A percentile compares a stretch with the other conserved stretches of the same genome.
Conservation (phyloP, 306 rosid species). For the Alnus glutinosa region DNA sequence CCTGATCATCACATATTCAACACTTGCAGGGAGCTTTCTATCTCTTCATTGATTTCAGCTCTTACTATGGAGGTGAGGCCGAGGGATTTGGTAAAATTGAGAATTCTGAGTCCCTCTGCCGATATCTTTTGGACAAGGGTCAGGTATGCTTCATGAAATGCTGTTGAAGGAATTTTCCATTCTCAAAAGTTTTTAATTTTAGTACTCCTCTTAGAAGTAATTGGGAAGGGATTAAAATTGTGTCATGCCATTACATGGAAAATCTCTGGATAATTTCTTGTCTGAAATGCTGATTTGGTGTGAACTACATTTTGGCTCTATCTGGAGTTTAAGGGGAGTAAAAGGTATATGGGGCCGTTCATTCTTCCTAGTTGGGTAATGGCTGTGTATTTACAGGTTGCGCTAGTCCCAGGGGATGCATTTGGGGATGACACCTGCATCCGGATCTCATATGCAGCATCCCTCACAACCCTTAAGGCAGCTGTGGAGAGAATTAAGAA, state of each 20-base stretch:
- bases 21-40: constrained; percentile 90
- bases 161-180: background rate
- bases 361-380: constrained; percentile 7
- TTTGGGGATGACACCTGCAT: constrained; percentile 87
- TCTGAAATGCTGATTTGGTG: background rate
- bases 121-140: constrained; percentile 76
- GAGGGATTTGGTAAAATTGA: constrained; percentile 85
- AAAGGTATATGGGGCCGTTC: background rate
- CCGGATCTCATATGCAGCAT: constrained; percentile 88
- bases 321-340: background rate
- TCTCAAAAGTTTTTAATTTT: constrained; percentile 1
- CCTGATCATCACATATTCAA: background rate
- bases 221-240: background rate
- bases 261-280: background rate
- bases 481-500: constrained; percentile 87
- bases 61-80: constrained; percentile 74
- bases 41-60: constrained; percentile 84
- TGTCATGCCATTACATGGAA: background rate
- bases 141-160: constrained; percentile 56
- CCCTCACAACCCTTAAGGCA: constrained; percentile 70
- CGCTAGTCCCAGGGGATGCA: constrained; percentile 90
- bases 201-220: background rate
- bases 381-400: constrained; percentile 63
- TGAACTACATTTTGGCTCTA: background rate
- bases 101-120: constrained; percentile 80